Percentiles rank a stretch among this genome's conserved stretches.
These are phyloP conservation scores for Blastobotrys niveus DNA, from an alignment of 1,139 yeast species.

Conservation along the genomic window DNA sequence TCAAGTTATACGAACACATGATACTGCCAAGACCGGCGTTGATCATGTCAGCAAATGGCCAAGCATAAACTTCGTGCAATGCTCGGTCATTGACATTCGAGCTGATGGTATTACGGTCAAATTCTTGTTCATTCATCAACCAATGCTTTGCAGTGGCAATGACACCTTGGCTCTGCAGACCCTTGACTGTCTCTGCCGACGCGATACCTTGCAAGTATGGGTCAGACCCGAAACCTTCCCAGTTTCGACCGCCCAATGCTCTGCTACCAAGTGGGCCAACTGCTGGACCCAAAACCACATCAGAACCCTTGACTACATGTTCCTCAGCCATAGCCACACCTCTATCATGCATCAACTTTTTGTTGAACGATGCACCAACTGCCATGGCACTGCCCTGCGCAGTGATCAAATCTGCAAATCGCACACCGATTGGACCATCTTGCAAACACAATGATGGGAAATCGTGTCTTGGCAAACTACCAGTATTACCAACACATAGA, in stretches of 20 bases:
- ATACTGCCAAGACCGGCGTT: conserved; percentile 58
- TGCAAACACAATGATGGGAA: conserved; percentile 55
- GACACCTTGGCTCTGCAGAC: conserved; percentile 55
- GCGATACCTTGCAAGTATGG: conserved; percentile 57
- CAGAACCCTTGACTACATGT: conserved; percentile 51
- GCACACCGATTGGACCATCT: conserved; percentile 62
- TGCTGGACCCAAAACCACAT: conserved; percentile 58
- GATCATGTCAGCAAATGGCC: conserved; percentile 64
- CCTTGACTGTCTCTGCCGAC: conserved; percentile 50
- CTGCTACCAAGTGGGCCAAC: conserved; percentile 60
- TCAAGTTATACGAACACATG: conserved; percentile 57
- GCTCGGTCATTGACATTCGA: conserved; percentile 54
- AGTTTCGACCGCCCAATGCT: conserved; percentile 60
- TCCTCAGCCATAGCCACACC: conserved; percentile 58
- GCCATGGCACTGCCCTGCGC: conserved; percentile 57
- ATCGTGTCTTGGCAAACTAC: conserved; percentile 55
- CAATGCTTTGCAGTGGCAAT: conserved; percentile 52
- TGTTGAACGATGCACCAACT: conserved; percentile 54
- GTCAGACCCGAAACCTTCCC: conserved; percentile 65
- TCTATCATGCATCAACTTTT: conserved; percentile 46
- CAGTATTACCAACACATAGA: conserved; percentile 62
- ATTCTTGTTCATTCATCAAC: conserved; percentile 59
- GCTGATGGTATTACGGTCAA: conserved; percentile 20
- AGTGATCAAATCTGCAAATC: conserved; percentile 53
- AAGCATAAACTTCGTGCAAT: conserved; percentile 56